A percentile compares a stretch with the other conserved stretches of the same genome.
Evolutionary conservation across 2,329 filamentous ascomycete species (phyloP).

Genomic region (Lachnellula subtilissima): DNA sequence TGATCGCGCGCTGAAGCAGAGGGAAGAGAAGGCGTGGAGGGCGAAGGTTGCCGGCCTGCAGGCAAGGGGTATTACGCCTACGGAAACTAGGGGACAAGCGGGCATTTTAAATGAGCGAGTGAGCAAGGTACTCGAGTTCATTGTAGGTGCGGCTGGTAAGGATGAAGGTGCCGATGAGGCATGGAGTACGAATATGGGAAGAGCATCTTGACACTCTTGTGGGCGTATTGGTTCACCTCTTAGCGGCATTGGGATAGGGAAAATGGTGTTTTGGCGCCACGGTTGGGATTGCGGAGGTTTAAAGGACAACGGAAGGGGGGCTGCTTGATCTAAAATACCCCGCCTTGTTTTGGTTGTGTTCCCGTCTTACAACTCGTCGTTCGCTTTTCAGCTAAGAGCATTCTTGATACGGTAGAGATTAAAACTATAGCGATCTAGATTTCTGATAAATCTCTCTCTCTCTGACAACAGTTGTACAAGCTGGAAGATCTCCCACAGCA

Average conservation of each 20-base stretch:
- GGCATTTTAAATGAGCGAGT: conserved; percentile 37
- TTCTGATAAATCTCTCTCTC: too few species aligned
- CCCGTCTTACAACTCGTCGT: too few species aligned
- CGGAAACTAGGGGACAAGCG: conserved; percentile 24
- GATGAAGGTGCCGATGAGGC: conserved; percentile 36
- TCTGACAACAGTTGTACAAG: too few species aligned
- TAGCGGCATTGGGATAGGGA: neutral
- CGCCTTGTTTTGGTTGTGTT: too few species aligned
- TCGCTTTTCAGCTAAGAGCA: too few species aligned
- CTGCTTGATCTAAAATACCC: neutral
- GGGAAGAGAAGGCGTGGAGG: conserved; percentile 35
- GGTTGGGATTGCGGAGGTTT: neutral
- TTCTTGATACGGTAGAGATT: too few species aligned
- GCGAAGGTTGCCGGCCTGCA: conserved; percentile 34
- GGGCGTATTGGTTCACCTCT: neutral
- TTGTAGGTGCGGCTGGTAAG: conserved; percentile 37
- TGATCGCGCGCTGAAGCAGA: conserved; percentile 34
- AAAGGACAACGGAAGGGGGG: too few species aligned
- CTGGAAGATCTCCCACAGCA: too few species aligned
- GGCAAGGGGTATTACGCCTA: conserved; percentile 30
- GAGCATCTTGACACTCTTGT: conserved; percentile 5
- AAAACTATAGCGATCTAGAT: too few species aligned
- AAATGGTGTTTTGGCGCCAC: neutral
- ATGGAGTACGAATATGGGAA: conserved; percentile 27
- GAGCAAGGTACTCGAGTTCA: conserved; percentile 36